Base-by-base conservation (phyloP, 1,284 basidiomycete species). In the Trichosporon coremiiforme region DNA sequence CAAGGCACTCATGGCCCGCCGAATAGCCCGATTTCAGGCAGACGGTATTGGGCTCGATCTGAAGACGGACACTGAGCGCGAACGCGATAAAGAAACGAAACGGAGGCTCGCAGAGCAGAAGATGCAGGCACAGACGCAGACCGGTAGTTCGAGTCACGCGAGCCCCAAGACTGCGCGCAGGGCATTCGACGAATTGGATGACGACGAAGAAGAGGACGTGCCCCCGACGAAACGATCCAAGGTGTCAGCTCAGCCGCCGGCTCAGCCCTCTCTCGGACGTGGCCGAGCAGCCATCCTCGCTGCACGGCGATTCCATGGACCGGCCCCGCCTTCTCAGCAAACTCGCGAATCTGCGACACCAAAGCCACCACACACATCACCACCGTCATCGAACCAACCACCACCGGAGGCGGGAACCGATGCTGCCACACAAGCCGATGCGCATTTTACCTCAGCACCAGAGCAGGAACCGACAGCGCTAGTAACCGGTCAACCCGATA, bases 51-150 rank as follows among this genome's bases (percentile, higher is more conserved):
- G 79, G 47, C 67, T 70, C 22, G 63, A 67, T 1, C 73, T 82
- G 2, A 78, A 76, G 68, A 80, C 79, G 1, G 65, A 6, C 4
- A 62, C 15, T 4, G 79, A 82, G 66, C 64, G 73, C 66, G 66
- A 67, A 25, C 72, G 65, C 45, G 69, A 68, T 2, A 41, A 64
- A 60, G 68, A 62, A 38, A 65, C n/a, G 31, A 64, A 67, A 62
- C 41, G 68, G 41, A 36, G 47, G 25, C 47, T 35, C 20, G 65
- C 29, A 25, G 50, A 55, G 29, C 29, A 33, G 57, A 60, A 35
- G 31, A 17, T 17, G 57, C 29, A 15, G 17, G 17, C 20, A 1
- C 5, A 15, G 9, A 13, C 20, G 3, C 5, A 15, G 9, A 2
- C 17, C 5, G 15, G 8, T 1, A 33, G 15, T 1, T 33, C 57